These are phyloP conservation scores for Xylaria cubensis DNA, from an alignment of 495 filamentous ascomycete species.

Conservation along the genomic window DNA sequence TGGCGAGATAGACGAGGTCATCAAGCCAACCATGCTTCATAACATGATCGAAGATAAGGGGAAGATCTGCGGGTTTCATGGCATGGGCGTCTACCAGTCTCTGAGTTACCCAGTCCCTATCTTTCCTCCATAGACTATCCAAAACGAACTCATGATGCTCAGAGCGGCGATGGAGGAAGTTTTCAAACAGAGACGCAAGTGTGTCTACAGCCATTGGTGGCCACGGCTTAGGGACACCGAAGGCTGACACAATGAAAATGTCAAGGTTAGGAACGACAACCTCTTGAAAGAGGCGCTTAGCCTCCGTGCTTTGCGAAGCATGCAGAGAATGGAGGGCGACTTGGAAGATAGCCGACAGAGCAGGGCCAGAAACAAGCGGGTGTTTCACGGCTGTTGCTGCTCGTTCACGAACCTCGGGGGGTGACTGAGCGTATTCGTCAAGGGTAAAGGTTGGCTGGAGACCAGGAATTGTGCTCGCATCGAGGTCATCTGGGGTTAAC, in stretches of 20 bases:
- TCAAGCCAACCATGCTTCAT: conserved; percentile 81
- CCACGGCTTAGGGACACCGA: conserved; percentile 66
- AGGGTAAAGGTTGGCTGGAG: conserved; percentile 77
- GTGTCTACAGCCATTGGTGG: conserved; percentile 62
- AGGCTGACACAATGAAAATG: conserved; percentile 80
- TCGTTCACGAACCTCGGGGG: conserved; percentile 70
- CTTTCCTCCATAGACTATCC: conserved; percentile 85
- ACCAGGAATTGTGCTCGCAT: conserved; percentile 80
- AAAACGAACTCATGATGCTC: conserved; percentile 81
- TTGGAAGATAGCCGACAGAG: conserved; percentile 80
- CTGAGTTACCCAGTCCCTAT: conserved; percentile 79
- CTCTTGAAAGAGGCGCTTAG: conserved; percentile 69
- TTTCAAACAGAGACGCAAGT: conserved; percentile 58
- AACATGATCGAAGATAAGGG: conserved; percentile 82
- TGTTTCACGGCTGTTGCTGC: conserved; percentile 80
- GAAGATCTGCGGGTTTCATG: conserved; percentile 74
- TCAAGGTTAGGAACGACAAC: conserved; percentile 72
- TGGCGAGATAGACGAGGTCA: conserved; percentile 74
- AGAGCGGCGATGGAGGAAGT: conserved; percentile 54
- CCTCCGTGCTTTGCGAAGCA: conserved; percentile 69
- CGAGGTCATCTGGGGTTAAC: conserved; percentile 71
- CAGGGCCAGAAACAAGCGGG: conserved; percentile 86
- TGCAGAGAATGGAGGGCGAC: conserved; percentile 71
- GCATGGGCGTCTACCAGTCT: conserved; percentile 81
- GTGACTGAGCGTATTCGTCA: conserved; percentile 76